Conservation (phyloP, 805 yeast genomes). For the Torulaspora maleeae region DNA sequence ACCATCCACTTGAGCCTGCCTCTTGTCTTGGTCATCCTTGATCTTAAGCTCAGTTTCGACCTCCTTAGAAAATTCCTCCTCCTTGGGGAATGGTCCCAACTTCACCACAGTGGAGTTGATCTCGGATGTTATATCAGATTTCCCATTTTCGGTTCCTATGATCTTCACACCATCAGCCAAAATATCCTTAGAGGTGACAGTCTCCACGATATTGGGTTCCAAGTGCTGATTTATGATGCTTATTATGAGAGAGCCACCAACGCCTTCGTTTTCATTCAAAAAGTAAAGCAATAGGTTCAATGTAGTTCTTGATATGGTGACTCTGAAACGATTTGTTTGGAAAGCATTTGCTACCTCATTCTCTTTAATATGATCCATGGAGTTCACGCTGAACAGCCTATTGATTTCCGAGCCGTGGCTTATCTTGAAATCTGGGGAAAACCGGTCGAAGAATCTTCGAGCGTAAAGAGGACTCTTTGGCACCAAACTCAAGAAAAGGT, state of each 20-base stretch:
- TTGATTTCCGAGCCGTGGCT: conserved; percentile 76
- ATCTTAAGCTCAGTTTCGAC: conserved; percentile 76
- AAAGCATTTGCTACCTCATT: conserved; percentile 77
- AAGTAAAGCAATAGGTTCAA: conserved; percentile 80
- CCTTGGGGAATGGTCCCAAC: conserved; percentile 80
- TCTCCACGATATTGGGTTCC: conserved; percentile 41
- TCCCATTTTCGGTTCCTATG: conserved; percentile 34
- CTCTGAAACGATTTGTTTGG: conserved; percentile 64
- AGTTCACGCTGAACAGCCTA: conserved; percentile 64
- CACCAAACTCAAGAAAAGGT: conserved; percentile 76
- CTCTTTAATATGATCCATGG: conserved; percentile 76
- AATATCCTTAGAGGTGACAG: conserved; percentile 34
- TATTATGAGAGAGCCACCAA: conserved; percentile 85
- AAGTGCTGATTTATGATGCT: conserved; percentile 82
- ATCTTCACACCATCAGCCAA: conserved; percentile 34
- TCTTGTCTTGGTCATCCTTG: conserved; percentile 62
- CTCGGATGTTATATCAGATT: conserved; percentile 27
- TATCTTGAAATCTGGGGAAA: conserved; percentile 64
- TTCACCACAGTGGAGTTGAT: conserved; percentile 48
- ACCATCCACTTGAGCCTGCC: conserved; percentile 26
- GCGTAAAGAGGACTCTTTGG: conserved; percentile 60
- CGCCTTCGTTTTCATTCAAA: conserved; percentile 84
- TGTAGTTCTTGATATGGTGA: conserved; percentile 76
- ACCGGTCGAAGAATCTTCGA: conserved; percentile 69
- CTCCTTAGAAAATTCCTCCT: conserved; percentile 78